Base-by-base conservation (phyloP, 345 rosid genomes). In the Angophora floribunda region DNA sequence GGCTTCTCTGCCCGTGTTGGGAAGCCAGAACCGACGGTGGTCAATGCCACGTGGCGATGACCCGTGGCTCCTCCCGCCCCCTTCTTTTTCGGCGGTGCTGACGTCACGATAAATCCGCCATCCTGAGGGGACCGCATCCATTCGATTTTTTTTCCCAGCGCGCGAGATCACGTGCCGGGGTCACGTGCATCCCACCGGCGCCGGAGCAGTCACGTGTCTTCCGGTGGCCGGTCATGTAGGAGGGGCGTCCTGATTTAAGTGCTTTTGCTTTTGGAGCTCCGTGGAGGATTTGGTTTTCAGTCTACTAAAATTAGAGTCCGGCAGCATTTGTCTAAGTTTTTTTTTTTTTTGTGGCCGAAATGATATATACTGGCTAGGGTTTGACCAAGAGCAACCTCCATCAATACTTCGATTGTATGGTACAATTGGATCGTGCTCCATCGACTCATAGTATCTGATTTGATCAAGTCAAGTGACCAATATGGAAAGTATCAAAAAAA, bases 1-100 rank as follows among this genome's bases (percentile, higher is more conserved):
- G 88, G 87, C 90, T 92, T 88, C 86, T 89, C 91, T 92, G 41
- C 41, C 89, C 28, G 89, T 61, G 91, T 87, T 87, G 91, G 92
- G 91, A 36, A 41, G 12, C 65, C 87, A 88, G 51, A 51, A 52
- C 89, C n/a, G 94, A 87, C 94, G 96, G 94, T 95, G 95, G 91
- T 89, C 92, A 89, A 87, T 86, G 89, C 85, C 92, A 89, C 94
- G 94, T 91, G 96, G 91, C 91, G 28, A 41, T 44, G 41, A 88
- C 86, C 88, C 32, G 51, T 44, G 16, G 78, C 32, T 85, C 28
- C 59, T 41, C 13, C 24, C 5, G 13, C 17, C 28, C 30, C 26
- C 47, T 52, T 32, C 65, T 13, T 11, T 52, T 49, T 70, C 24
- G 80, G 80, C 24, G 45, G 10, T 41, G 84, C 84, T 75, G 26